phyloP scores from a whole-genome alignment of 805 yeast genomes.

The Barnettozyma sp. region DNA sequence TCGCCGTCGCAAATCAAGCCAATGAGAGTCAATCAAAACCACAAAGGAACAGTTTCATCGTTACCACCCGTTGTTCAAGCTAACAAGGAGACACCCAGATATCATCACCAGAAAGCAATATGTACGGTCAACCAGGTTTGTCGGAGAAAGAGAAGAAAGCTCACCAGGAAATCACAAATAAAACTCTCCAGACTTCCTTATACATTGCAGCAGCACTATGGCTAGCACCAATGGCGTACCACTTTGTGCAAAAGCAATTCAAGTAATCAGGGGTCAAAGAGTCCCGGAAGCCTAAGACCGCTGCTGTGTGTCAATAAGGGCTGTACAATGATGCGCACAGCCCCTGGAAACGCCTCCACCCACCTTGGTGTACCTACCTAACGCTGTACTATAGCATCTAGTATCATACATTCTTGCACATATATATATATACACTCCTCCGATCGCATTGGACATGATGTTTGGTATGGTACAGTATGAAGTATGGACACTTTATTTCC shows the following conservation, averaged over 20 bases:
- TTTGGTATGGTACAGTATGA: no score
- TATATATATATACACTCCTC: no score
- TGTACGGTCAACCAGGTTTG: slow-evolving; percentile 49
- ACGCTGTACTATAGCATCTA: no score
- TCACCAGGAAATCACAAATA: slow-evolving; percentile 55
- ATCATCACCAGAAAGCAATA: slow-evolving; percentile 13
- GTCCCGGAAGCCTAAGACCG: no score
- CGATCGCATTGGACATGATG: no score
- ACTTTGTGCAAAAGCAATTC: slow-evolving; percentile 45
- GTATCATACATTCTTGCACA: no score
- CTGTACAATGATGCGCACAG: no score
- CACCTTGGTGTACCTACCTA: no score
- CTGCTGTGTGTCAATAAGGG: no score
- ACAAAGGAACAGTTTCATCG: neutral
- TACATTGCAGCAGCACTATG: slow-evolving; percentile 58
- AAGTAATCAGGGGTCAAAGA: slow-evolving; percentile 21
- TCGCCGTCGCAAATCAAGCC: no score
- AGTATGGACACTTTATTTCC: slow-evolving; percentile 1
- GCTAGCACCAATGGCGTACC: slow-evolving; percentile 47
- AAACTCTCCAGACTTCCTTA: slow-evolving; percentile 54
- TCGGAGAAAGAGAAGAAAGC: slow-evolving; percentile 61
- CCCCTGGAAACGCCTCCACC: no score
- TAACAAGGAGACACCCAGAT: neutral
- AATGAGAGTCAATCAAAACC: no score
- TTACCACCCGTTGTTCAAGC: neutral